Conservation (phyloP, 306 rosid genomes). For the Dryas octopetala region DNA sequence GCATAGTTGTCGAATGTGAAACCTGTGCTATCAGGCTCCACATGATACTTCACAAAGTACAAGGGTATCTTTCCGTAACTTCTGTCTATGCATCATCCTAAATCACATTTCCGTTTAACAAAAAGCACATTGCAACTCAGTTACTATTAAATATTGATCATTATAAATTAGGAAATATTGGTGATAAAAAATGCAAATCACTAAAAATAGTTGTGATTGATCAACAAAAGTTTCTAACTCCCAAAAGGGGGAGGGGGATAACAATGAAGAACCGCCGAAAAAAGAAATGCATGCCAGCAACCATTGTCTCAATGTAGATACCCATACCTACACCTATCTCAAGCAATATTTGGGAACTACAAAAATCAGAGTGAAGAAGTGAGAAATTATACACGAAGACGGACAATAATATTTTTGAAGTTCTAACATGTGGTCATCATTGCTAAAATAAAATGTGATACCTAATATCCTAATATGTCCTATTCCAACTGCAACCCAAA, state of each 20-base stretch:
- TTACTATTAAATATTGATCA: background rate
- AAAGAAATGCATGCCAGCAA: background rate
- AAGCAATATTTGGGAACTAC: background rate
- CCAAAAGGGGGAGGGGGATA: background rate
- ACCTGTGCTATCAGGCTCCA: background rate
- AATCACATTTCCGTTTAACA: background rate
- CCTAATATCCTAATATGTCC: background rate
- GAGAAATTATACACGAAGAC: background rate
- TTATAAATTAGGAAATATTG: background rate
- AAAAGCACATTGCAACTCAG: background rate
- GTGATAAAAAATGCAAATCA: background rate
- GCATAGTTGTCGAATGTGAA: background rate
- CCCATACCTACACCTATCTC: background rate
- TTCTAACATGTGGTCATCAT: background rate
- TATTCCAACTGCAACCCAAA: background rate
- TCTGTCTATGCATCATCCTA: background rate
- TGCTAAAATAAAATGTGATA: background rate
- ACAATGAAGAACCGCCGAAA: background rate
- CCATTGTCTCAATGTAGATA: background rate
- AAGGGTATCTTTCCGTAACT: background rate
- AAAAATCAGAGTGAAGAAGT: background rate
- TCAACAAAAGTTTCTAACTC: background rate
- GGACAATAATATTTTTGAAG: background rate
- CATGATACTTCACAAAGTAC: background rate
- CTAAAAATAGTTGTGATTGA: background rate